Conservation (phyloP, 495 filamentous ascomycete species). For the Tuber brumale region DNA sequence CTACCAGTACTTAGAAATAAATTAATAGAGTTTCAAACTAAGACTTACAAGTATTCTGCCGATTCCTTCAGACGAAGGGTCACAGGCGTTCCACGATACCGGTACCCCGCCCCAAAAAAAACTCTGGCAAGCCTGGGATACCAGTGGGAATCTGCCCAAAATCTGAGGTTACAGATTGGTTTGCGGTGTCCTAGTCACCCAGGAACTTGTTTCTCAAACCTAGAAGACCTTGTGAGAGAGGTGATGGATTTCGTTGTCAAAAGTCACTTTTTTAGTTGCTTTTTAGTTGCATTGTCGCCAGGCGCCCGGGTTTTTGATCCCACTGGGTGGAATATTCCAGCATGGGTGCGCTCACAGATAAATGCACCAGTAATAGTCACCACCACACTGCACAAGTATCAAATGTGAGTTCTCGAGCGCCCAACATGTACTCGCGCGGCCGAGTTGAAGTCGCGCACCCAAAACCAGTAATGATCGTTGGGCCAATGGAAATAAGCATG, state of each 20-base stretch:
- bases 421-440: too few species aligned
- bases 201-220: neutral
- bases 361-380: neutral
- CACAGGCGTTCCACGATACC: too few species aligned
- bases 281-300: neutral
- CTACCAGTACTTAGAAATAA: too few species aligned
- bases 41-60: neutral
- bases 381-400: neutral
- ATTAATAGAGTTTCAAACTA: neutral
- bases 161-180: neutral
- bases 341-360: neutral
- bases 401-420: neutral
- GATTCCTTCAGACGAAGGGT: neutral
- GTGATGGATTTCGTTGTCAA: neutral
- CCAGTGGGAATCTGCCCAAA: neutral
- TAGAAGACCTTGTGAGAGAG: neutral
- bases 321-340: neutral
- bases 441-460: too few species aligned
- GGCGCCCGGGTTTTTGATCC: neutral
- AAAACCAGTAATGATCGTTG: too few species aligned
- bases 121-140: neutral
- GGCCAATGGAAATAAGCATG: too few species aligned
- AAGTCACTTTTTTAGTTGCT: neutral
- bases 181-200: neutral
- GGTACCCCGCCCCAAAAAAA: too few species aligned